Conservation (phyloP, 1,284 basidiomycete genomes). For the Exobasidium cylindrosporum region DNA sequence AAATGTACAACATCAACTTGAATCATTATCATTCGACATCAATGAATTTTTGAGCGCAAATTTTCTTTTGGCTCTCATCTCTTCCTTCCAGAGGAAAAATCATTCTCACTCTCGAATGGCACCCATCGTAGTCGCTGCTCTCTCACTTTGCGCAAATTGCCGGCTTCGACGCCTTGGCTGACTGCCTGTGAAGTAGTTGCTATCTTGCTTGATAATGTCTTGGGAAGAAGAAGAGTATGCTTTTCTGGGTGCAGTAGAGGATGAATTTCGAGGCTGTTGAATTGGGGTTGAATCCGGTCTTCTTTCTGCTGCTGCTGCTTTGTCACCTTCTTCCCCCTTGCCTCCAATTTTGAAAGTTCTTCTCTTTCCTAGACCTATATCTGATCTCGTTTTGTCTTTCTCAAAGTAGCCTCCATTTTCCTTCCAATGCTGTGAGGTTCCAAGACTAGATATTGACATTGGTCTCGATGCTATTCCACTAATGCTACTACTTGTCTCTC, state of each 20-base stretch:
- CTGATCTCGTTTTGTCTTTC: neutral
- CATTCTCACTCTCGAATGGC: conserved; percentile 8
- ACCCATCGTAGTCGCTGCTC: neutral
- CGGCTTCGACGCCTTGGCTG: neutral
- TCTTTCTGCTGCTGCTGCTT: neutral
- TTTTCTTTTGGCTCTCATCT: too few species aligned
- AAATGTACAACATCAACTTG: too few species aligned
- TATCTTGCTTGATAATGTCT: too few species aligned
- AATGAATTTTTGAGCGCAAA: too few species aligned
- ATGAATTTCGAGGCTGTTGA: too few species aligned
- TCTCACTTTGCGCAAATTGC: neutral
- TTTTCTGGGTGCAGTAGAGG: too few species aligned
- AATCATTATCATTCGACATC: too few species aligned
- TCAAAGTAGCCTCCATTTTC: neutral
- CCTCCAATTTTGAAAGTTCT: conserved; percentile 13
- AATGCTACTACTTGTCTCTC: neutral
- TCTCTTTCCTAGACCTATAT: neutral
- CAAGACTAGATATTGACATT: neutral
- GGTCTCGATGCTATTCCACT: neutral
- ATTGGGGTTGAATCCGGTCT: neutral
- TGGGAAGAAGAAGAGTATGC: too few species aligned
- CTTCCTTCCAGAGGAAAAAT: neutral
- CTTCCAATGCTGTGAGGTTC: neutral
- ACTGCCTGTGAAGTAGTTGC: too few species aligned
- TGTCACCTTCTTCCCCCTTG: neutral